phyloP scores from a whole-genome alignment of 352 stramenopile genomes.

The Halophytophthora polymorphica region DNA sequence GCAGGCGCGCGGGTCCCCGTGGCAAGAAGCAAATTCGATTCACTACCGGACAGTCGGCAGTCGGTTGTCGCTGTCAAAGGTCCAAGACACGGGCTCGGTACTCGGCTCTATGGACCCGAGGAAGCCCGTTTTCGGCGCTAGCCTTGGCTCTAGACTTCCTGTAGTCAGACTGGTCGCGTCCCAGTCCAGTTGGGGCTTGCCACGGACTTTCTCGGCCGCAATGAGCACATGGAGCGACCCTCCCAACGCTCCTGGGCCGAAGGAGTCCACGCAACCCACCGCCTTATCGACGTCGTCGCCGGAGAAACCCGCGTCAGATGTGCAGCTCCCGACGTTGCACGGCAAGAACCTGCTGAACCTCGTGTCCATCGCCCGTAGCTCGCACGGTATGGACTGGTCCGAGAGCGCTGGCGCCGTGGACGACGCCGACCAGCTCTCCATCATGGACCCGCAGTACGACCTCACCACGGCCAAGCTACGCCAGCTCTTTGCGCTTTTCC shows the following conservation, averaged over 20 bases:
- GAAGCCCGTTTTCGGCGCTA: not conserved
- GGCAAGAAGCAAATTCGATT: too few relatives aligned
- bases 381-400: conserved; percentile 69
- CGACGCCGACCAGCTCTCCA: conserved; percentile 45
- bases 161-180: not conserved
- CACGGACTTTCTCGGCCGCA: not conserved
- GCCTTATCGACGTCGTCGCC: conserved; percentile 8
- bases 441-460: conserved; percentile 86
- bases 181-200: not conserved
- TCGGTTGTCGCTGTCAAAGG: too few relatives aligned
- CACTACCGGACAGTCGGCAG: too few relatives aligned
- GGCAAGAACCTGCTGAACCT: conserved; percentile 63
- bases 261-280: not conserved
- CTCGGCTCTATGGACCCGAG: too few relatives aligned
- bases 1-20: too few relatives aligned
- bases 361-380: conserved; percentile 47
- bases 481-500: conserved; percentile 66
- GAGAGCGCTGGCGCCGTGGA: conserved; percentile 30
- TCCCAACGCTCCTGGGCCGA: not conserved
- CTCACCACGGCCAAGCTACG: conserved; percentile 70
- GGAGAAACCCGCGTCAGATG: conserved; percentile 5
- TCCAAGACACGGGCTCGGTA: too few relatives aligned
- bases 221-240: not conserved
- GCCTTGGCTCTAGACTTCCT: not conserved
- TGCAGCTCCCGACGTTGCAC: conserved; percentile 38